Evolutionary conservation across 106 monocot species (phyloP), one percentile per base, ranked within the genome.

Genomic region (Ottelia alismoides): DNA sequence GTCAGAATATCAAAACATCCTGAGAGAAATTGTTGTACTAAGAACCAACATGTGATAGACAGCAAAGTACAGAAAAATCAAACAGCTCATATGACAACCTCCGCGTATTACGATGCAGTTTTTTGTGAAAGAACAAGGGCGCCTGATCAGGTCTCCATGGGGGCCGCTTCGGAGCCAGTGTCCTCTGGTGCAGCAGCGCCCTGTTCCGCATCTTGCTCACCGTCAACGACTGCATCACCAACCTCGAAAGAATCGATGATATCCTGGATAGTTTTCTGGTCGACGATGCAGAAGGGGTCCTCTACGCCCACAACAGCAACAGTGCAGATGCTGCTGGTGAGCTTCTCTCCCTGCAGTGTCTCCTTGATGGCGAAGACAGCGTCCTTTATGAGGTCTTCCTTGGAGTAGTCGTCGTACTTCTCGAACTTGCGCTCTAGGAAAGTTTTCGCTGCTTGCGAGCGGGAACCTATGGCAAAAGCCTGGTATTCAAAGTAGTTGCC

Each of bases 401-500:
- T 61, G 1, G 84, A 70, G 57, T 72, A 82, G n/a, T 72, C 65
- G 16, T 70, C 40, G 19, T 68, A 89, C 0, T 11, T 28, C 43
- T 77, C 65, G n/a, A 76, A 96, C 31, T 65, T 70, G 18, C 89
- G 66, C 30, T 96, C 89, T 52, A 96, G 55, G 44, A 65, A 96
- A 17, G 96, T 96, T 48, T 96, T 96, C 10, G 96, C 88, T 20
- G 96, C 96, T 65, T 96, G 96, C 30, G 85, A 96, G 17, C 85
- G 78, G 45, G 96, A 96, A 23, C 96, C 96, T 14, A 96, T 96
- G 0, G 96, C 96, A 54, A 96, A 89, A 0, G 89, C 88, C 46
- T 89, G 96, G 76, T 82, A 88, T 28, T 96, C 96, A 27, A 96
- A 96, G 51, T 96, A 96, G 74, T 89, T 96, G 1, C 96, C 89